Conservation (phyloP, 192 early-diverging fungal genomes). For the Rhizophagus clarus region DNA sequence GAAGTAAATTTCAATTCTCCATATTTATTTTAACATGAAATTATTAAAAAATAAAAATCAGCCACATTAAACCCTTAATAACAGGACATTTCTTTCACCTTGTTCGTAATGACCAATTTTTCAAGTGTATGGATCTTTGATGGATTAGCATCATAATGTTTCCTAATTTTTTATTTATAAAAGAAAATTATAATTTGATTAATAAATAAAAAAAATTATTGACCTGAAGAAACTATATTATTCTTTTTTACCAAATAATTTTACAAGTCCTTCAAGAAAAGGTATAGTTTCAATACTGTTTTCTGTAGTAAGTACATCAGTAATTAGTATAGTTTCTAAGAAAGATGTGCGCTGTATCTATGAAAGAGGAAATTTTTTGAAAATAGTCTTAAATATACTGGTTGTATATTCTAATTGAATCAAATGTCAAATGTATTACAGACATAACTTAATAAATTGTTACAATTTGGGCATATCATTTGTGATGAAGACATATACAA, state of each 20-base stretch:
- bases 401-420: no score
- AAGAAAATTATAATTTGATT: neutral
- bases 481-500: constrained; percentile 16
- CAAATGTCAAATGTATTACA: no score
- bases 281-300: constrained; percentile 71
- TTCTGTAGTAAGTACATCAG: constrained; percentile 65
- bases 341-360: no score
- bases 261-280: constrained; percentile 78
- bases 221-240: neutral
- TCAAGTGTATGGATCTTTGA: constrained; percentile 76
- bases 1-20: constrained; percentile 80
- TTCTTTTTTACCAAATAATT: constrained; percentile 63
- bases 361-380: neutral
- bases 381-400: no score
- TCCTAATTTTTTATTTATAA: constrained; percentile 75
- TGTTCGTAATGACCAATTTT: constrained; percentile 74
- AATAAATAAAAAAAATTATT: constrained; percentile 13
- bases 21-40: neutral
- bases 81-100: constrained; percentile 82
- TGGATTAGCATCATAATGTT: constrained; percentile 70
- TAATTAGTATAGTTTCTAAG: constrained; percentile 66
- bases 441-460: no score
- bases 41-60: constrained; percentile 44
- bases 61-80: constrained; percentile 91
- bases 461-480: constrained; percentile 24